A percentile compares a stretch with the other conserved stretches of the same genome.
Conservation (phyloP, 768 basidiomycete genomes). For the Lanmaoa pseudosensibilis region DNA sequence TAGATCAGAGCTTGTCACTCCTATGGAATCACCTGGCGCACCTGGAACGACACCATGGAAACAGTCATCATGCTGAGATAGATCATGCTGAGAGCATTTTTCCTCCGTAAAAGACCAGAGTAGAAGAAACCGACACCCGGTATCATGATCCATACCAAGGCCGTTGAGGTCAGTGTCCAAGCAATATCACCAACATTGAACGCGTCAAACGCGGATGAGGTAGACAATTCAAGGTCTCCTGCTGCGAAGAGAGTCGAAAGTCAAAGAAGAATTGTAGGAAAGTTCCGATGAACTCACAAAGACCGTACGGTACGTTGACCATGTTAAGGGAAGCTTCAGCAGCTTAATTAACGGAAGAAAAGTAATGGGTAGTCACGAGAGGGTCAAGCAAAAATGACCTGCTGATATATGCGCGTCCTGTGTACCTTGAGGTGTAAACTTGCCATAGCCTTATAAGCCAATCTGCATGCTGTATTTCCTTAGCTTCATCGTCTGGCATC, state of each 20-base stretch:
- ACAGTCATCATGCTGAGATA: conserved; percentile 75
- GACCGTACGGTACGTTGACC: conserved; percentile 46
- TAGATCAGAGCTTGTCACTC: background rate
- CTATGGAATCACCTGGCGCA: conserved; percentile 49
- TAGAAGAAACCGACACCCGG: conserved; percentile 88
- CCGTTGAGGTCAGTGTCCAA: conserved; percentile 71
- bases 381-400: background rate
- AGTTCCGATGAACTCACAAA: conserved; percentile 29
- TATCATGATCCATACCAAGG: conserved; percentile 84
- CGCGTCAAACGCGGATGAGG: conserved; percentile 26
- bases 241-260: conserved; percentile 27
- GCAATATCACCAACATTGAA: conserved; percentile 68
- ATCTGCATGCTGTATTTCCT: too few species aligned
- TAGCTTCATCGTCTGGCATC: too few species aligned
- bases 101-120: conserved; percentile 85
- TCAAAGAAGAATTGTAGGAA: background rate
- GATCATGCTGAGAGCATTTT: conserved; percentile 92
- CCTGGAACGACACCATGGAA: conserved; percentile 84
- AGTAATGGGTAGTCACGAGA: conserved; percentile 5
- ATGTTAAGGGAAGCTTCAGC: conserved; percentile 22
- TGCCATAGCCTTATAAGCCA: too few species aligned
- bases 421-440: conserved; percentile 11
- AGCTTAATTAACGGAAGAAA: background rate
- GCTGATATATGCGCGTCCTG: conserved; percentile 24
- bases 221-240: conserved; percentile 37